Evolutionary conservation across 2,329 filamentous ascomycete species (phyloP).

Genomic region (Xylariaceae sp.): DNA sequence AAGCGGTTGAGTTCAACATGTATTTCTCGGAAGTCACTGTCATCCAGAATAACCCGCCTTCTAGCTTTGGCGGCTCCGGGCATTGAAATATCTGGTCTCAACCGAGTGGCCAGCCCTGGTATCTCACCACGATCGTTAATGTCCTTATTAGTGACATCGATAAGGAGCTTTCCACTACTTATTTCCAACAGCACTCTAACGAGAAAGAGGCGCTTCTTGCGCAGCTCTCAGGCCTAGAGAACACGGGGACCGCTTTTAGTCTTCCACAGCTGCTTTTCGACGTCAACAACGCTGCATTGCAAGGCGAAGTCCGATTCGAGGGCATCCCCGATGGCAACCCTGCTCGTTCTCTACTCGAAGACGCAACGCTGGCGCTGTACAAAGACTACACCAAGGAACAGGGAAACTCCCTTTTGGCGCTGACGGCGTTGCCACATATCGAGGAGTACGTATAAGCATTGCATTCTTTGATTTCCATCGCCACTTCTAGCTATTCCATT

Average conservation of each 20-base stretch:
- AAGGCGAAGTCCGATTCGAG: neutral
- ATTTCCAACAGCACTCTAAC: neutral
- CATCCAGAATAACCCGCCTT: neutral
- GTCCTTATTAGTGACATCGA: neutral
- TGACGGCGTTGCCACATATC: neutral
- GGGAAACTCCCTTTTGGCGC: neutral
- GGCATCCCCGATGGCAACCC: neutral
- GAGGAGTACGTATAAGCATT: too few species aligned
- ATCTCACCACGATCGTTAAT: neutral
- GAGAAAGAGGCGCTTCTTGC: neutral
- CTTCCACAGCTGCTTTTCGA: conserved; percentile 2
- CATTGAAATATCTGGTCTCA: neutral
- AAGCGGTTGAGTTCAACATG: neutral
- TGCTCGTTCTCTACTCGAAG: neutral
- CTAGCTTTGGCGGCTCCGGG: neutral
- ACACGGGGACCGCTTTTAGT: neutral
- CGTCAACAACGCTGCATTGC: neutral
- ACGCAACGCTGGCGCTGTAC: neutral
- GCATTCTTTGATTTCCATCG: too few species aligned
- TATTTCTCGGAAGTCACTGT: conserved; percentile 2
- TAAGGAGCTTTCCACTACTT: neutral
- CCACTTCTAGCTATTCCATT: too few species aligned
- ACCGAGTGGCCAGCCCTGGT: neutral
- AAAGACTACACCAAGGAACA: neutral
- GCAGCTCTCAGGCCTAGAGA: neutral